A percentile compares a stretch with the other conserved stretches of the same genome.
These are phyloP conservation scores for Ophiocordyceps sinensis DNA, from an alignment of 2,329 filamentous ascomycete genomes.

Conservation along the genomic window DNA sequence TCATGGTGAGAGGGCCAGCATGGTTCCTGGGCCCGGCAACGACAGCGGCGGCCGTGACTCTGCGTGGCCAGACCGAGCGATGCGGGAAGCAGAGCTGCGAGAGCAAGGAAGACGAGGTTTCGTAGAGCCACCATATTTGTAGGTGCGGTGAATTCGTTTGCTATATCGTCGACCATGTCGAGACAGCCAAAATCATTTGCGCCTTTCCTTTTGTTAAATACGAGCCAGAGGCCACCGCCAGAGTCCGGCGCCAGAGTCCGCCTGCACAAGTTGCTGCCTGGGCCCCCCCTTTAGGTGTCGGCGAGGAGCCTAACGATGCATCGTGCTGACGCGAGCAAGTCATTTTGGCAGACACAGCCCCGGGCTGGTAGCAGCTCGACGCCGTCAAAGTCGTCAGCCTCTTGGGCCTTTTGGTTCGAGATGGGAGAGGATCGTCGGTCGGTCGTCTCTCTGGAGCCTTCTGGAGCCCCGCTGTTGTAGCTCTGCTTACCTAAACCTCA, in stretches of 20 bases:
- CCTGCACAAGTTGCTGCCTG: too few species aligned
- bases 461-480: too few species aligned
- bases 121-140: neutral
- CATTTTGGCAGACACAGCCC: neutral
- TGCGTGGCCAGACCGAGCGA: neutral
- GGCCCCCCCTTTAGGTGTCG: neutral
- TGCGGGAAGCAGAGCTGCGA: neutral
- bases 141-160: neutral
- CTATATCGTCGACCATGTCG: too few species aligned
- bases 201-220: too few species aligned
- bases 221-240: too few species aligned
- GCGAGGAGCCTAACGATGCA: neutral
- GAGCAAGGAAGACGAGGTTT: neutral
- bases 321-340: neutral
- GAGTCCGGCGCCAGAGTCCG: too few species aligned
- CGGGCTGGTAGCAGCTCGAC: neutral
- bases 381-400: too few species aligned
- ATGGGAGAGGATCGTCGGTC: too few species aligned
- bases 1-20: slow-evolving; percentile 30
- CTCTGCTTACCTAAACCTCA: neutral
- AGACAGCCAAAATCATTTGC: too few species aligned
- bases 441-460: too few species aligned
- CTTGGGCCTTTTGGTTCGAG: too few species aligned
- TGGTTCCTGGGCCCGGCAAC: slow-evolving; percentile 31
- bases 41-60: slow-evolving; percentile 14